Conservation (phyloP, 1,139 yeast species). For the Blastobotrys niveus region DNA sequence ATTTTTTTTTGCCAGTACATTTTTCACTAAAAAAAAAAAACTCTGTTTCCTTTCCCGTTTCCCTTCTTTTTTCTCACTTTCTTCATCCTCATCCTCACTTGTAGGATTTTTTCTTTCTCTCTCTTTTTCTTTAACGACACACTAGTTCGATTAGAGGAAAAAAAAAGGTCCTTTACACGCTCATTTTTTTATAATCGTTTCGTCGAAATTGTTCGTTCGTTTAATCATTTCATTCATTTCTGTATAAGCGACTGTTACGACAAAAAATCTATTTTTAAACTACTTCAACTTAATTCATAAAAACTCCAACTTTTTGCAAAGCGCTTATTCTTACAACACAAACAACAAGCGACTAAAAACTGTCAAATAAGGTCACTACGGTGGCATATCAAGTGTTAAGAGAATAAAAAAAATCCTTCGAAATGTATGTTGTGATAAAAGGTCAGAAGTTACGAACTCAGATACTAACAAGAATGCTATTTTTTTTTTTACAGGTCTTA, state of each 20-base stretch:
- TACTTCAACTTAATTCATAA: not conserved
- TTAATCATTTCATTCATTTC: not conserved
- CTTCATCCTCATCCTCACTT: not conserved
- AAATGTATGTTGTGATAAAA: slow-evolving; percentile 10
- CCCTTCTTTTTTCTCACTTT: slow-evolving; percentile 1
- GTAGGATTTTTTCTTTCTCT: not conserved
- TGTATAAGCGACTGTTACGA: no score
- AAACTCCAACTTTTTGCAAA: not conserved
- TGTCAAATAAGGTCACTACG: not conserved
- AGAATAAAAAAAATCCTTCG: slow-evolving; percentile 4
- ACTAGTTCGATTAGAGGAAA: not conserved
- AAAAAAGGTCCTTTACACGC: not conserved
- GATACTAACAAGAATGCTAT: slow-evolving; percentile 1
- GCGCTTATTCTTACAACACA: not conserved
- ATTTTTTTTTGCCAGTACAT: not conserved
- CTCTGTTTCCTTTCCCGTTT: not conserved
- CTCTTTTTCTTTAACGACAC: not conserved
- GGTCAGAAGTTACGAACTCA: not conserved
- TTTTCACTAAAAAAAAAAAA: no score
- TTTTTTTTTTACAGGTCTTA: slow-evolving; percentile 9
- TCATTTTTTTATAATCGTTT: not conserved
- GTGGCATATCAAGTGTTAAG: no score
- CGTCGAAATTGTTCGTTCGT: not conserved
- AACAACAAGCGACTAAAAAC: not conserved
- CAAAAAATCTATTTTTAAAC: slow-evolving; percentile 5